Evolutionary conservation across 169 alveolate species (phyloP).

Genomic region (Eimeria praecox): DNA sequence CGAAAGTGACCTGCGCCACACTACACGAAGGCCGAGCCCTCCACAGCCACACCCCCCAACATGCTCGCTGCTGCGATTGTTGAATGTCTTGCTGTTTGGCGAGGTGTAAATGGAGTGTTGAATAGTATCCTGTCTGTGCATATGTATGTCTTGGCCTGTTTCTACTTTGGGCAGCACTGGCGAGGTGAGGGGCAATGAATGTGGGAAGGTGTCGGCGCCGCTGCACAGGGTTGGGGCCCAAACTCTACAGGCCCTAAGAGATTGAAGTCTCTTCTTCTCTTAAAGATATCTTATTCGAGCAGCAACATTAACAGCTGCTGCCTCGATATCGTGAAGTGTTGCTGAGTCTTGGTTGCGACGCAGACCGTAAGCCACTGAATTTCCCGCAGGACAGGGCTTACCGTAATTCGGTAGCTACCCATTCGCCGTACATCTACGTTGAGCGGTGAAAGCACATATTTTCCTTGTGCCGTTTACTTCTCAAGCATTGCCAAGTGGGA

Average conservation of each 20-base stretch:
- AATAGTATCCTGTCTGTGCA: background rate
- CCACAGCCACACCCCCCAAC: slow-evolving; percentile 21
- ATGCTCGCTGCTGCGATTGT: background rate
- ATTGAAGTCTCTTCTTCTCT: background rate
- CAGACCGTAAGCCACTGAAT: background rate
- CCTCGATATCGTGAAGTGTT: background rate
- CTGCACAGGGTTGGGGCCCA: slow-evolving; percentile 16
- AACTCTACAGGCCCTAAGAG: background rate
- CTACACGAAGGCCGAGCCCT: too few relatives aligned
- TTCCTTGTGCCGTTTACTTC: background rate
- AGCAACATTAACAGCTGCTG: background rate
- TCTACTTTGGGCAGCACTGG: background rate
- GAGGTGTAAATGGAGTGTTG: background rate
- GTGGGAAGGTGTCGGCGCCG: slow-evolving; percentile 14
- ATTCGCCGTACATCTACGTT: background rate
- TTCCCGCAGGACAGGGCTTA: background rate
- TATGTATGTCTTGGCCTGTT: background rate
- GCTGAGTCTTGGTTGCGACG: background rate
- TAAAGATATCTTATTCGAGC: background rate
- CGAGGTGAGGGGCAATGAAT: slow-evolving; percentile 23
- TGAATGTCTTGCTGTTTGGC: background rate
- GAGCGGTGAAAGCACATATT: background rate
- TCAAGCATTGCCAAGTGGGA: background rate
- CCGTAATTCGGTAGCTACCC: background rate
- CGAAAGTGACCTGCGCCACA: background rate